Percentiles rank a stretch among this genome's conserved stretches.
These are phyloP conservation scores for Populus tremula DNA, from an alignment of 345 rosid species.

Conservation along the genomic window DNA sequence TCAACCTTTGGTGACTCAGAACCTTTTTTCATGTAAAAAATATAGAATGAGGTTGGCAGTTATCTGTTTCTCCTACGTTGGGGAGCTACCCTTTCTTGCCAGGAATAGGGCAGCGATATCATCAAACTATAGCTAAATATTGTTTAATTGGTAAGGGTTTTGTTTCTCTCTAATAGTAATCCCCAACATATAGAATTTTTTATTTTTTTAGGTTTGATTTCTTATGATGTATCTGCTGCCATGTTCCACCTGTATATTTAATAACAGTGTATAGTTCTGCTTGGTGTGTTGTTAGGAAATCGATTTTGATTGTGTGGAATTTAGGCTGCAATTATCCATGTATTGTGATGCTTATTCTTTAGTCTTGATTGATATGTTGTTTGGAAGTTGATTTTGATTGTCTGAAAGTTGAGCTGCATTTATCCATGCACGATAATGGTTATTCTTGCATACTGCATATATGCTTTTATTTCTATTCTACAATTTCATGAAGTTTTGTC, in stretches of 20 bases:
- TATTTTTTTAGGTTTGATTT: constrained; percentile 6
- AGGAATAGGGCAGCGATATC: constrained; percentile 6
- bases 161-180: constrained; percentile 3
- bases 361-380: background rate
- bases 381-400: background rate
- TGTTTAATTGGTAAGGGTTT: constrained; percentile 10
- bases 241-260: constrained; percentile 11
- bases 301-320: background rate
- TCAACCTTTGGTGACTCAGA: constrained; percentile 1
- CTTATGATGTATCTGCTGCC: constrained; percentile 12
- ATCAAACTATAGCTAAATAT: background rate
- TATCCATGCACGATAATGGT: background rate
- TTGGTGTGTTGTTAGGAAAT: background rate
- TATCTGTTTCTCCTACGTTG: constrained; percentile 18
- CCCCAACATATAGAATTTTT: background rate
- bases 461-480: background rate
- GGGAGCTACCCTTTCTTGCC: background rate
- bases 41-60: constrained; percentile 17
- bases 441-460: background rate
- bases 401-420: background rate
- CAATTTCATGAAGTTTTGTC: background rate
- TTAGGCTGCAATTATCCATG: background rate
- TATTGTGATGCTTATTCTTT: background rate
- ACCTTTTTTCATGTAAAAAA: background rate
- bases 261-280: constrained; percentile 18